Conservation (phyloP, 1,284 basidiomycete genomes). For the Ganoderma lucidum region DNA sequence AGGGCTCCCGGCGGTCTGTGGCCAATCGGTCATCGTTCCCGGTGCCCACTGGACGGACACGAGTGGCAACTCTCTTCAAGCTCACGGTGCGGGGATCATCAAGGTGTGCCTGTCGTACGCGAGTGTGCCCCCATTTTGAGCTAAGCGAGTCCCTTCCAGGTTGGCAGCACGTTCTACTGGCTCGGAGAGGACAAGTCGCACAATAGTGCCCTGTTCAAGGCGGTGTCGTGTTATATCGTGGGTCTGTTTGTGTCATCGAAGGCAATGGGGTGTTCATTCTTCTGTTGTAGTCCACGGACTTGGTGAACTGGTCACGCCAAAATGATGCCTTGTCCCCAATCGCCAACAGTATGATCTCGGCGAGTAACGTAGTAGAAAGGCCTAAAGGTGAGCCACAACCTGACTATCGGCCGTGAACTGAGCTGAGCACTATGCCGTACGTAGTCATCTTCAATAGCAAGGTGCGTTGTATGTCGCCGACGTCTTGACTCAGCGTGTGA, state of each 20-base stretch:
- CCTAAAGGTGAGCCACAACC: conserved; percentile 57
- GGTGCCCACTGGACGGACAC: conserved; percentile 73
- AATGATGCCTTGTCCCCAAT: conserved; percentile 64
- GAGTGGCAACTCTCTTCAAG: conserved; percentile 68
- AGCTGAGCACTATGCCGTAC: not conserved
- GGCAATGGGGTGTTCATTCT: not conserved
- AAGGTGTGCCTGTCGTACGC: conserved; percentile 48
- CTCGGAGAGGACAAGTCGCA: conserved; percentile 69
- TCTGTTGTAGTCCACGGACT: conserved; percentile 54
- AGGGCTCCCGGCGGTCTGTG: conserved; percentile 22
- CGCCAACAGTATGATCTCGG: conserved; percentile 62
- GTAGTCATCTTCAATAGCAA: conserved; percentile 64
- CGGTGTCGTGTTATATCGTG: conserved; percentile 68
- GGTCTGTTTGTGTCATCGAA: conserved; percentile 16
- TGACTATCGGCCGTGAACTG: not conserved
- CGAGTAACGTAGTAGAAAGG: conserved; percentile 66
- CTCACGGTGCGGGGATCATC: conserved; percentile 67
- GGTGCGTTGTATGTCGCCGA: conserved; percentile 37
- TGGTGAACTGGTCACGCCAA: conserved; percentile 64
- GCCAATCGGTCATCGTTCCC: conserved; percentile 58
- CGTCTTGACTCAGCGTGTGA: not conserved
- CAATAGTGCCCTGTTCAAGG: conserved; percentile 63
- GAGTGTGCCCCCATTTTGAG: not conserved
- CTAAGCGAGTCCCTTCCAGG: conserved; percentile 42
- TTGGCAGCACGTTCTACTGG: conserved; percentile 68